These are phyloP conservation scores for Epichloe glyceriae DNA, from an alignment of 2,329 filamentous ascomycete genomes.

Conservation along the genomic window DNA sequence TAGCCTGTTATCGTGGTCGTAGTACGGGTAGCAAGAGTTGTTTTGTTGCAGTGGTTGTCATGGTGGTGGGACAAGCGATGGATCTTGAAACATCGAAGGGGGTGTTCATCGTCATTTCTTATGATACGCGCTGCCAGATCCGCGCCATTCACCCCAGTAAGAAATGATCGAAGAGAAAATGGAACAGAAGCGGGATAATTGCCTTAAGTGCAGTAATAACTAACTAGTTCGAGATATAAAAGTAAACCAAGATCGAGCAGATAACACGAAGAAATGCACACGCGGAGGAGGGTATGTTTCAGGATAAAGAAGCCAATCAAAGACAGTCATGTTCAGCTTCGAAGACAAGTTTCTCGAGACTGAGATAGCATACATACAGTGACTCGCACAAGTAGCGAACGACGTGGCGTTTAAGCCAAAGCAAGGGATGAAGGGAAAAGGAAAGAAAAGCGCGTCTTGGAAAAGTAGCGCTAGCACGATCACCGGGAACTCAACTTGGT, in stretches of 20 bases:
- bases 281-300: too few relatives aligned
- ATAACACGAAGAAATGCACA: too few relatives aligned
- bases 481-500: too few relatives aligned
- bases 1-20: background rate
- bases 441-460: background rate
- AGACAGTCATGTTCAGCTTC: too few relatives aligned
- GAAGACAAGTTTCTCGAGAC: too few relatives aligned
- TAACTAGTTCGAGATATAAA: too few relatives aligned
- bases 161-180: background rate
- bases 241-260: too few relatives aligned
- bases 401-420: background rate
- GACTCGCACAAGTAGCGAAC: background rate
- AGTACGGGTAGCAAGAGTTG: background rate
- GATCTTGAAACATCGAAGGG: slow-evolving; percentile 8
- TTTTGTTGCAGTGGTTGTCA: background rate
- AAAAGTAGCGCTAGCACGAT: background rate
- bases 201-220: too few relatives aligned
- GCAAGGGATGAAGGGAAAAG: background rate
- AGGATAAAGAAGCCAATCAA: too few relatives aligned
- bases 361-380: background rate
- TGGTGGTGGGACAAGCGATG: slow-evolving; percentile 1
- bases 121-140: background rate
- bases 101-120: background rate
- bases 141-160: background rate
- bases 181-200: too few relatives aligned